Percentiles rank a stretch among this genome's conserved stretches.
Evolutionary conservation across 345 rosid genomes (phyloP).

Genomic region (Erucastrum elatum): DNA sequence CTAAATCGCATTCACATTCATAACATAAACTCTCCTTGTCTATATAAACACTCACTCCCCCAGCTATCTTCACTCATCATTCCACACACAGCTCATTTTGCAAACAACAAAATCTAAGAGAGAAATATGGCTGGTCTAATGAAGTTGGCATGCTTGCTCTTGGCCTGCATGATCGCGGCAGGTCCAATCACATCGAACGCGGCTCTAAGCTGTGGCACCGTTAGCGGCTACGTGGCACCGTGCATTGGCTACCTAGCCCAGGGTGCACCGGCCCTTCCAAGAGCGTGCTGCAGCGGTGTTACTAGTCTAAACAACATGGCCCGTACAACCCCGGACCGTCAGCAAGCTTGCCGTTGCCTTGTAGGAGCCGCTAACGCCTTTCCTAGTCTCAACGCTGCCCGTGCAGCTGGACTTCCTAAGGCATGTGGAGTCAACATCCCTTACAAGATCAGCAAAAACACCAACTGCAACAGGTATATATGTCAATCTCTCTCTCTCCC

Average conservation of each 20-base stretch:
- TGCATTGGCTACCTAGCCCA: conserved; percentile 32
- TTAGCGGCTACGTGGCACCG: conserved; percentile 10
- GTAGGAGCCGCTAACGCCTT: conserved; percentile 3
- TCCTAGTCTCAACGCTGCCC: not conserved
- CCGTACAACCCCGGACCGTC: conserved; percentile 37
- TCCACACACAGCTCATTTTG: conserved; percentile 2
- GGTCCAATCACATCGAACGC: conserved; percentile 36
- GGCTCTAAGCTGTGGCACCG: conserved; percentile 43
- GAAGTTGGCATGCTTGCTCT: conserved; percentile 25
- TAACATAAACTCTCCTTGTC: conserved; percentile 1
- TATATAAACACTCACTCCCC: conserved; percentile 31
- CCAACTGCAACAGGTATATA: conserved; percentile 39
- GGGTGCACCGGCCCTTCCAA: not conserved
- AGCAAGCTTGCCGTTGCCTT: conserved; percentile 38
- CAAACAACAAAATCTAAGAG: not conserved
- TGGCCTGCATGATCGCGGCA: conserved; percentile 32
- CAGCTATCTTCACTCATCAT: conserved; percentile 16
- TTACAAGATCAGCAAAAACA: conserved; percentile 35
- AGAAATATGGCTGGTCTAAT: conserved; percentile 22
- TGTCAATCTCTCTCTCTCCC: not conserved
- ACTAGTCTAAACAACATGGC: conserved; percentile 21
- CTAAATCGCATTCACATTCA: conserved; percentile 1
- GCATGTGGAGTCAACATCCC: conserved; percentile 29
- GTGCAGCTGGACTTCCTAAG: conserved; percentile 28
- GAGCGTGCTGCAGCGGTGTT: conserved; percentile 32